These are phyloP conservation scores for Striga hermonthica DNA, from an alignment of 305 asterid genomes.

Conservation along the genomic window DNA sequence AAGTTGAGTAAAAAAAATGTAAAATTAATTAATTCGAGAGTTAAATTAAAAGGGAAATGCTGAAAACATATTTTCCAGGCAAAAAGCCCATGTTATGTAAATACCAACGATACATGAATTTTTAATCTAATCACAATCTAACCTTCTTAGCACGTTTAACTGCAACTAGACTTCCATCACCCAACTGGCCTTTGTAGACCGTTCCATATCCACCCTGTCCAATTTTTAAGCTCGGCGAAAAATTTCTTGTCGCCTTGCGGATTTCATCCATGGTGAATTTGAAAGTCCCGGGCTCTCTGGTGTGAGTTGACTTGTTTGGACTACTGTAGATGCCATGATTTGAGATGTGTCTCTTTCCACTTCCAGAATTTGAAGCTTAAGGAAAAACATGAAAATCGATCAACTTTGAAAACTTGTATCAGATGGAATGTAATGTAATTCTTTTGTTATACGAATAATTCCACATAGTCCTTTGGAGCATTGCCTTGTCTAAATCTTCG, in stretches of 20 bases:
- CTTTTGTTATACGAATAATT: background rate
- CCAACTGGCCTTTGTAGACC: conserved; percentile 68
- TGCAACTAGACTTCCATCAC: conserved; percentile 73
- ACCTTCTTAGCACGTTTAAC: conserved; percentile 78
- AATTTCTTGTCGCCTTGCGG: conserved; percentile 66
- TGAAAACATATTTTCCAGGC: too few species aligned
- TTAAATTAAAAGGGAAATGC: too few species aligned
- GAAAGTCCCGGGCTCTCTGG: conserved; percentile 44
- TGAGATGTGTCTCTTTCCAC: conserved; percentile 45
- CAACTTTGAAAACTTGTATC: background rate
- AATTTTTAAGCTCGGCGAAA: conserved; percentile 67
- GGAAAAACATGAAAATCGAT: conserved; percentile 31
- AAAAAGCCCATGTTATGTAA: too few species aligned
- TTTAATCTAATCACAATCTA: background rate
- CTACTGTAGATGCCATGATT: conserved; percentile 45
- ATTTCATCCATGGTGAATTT: conserved; percentile 69
- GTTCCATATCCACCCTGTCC: conserved; percentile 98
- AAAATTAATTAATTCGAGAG: too few species aligned
- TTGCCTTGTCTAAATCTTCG: too few species aligned
- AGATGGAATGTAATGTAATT: too few species aligned
- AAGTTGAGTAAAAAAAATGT: too few species aligned
- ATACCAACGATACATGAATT: background rate
- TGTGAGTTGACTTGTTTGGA: conserved; percentile 49
- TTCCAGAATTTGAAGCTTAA: conserved; percentile 50
- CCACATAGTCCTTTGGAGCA: background rate